Conservation (phyloP, 75 land plant genomes). For the Sequoia sempervirens region DNA sequence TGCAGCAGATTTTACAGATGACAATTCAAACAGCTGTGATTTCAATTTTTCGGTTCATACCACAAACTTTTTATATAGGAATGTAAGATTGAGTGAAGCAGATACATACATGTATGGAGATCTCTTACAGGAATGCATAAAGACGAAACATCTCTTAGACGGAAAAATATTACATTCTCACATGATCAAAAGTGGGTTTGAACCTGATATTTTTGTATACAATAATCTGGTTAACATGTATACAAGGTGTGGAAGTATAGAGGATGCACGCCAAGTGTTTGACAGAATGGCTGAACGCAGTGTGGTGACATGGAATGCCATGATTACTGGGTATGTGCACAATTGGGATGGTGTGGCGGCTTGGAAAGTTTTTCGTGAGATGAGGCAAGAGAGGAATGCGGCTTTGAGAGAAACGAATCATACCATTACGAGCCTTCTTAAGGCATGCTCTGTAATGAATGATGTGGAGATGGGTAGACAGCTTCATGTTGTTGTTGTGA, state of each 20-base stretch:
- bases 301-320: constrained; percentile 14
- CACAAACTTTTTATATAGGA: neutral
- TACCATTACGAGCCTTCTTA: constrained; percentile 1
- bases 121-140: neutral
- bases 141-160: neutral
- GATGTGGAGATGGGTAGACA: neutral
- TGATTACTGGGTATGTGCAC: constrained; percentile 11
- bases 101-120: neutral
- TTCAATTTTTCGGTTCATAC: neutral
- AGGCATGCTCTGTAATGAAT: constrained; percentile 14
- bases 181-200: constrained; percentile 6
- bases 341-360: neutral
- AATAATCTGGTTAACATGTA: constrained; percentile 10
- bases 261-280: constrained; percentile 3
- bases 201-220: constrained; percentile 4
- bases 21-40: neutral
- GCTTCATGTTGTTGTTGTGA: neutral
- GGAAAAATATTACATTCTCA: neutral
- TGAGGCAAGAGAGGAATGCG: neutral
- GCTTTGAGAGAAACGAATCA: neutral
- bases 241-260: constrained; percentile 15
- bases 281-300: neutral
- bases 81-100: neutral
- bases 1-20: neutral
- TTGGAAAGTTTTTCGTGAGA: constrained; percentile 8